Evolutionary conservation across 2,329 filamentous ascomycete species (phyloP), one percentile per base, ranked within the genome.

Genomic region (Helminthosporium solani): DNA sequence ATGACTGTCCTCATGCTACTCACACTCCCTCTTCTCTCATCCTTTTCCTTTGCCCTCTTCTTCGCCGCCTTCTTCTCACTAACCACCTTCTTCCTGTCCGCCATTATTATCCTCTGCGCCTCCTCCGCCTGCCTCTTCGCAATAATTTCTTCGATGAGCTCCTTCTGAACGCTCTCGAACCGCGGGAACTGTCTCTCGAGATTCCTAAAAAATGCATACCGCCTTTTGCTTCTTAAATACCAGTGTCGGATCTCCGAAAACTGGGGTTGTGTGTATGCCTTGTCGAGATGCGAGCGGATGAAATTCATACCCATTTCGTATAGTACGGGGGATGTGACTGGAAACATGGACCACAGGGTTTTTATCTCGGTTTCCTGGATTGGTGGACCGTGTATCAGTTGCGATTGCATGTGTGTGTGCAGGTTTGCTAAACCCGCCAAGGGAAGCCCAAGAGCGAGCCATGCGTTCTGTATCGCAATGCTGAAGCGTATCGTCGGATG

Each of bases 391-490:
- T 49, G 11, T 42, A 56, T 52, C 2, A 65, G 52, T 2, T 21
- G 43, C 5, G 38, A 44, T 3, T 54, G 43, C 1, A 63, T 43
- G 28, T 62, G 56, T 9, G 39, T 46, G 20, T 50, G 38, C 4
- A 62, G 46, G 2, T 25, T 33, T 5, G 49, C 42, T 11, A 58
- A 37, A 6, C 61, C 63, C 5, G 40, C 42, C 1, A 31, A 1
- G 1, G 53, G 54, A 2, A 66, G 47, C 3, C 54, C 57, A 11
- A 66, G 47, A 5, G 50, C 46, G 1, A 42, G 19, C 63, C 58
- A 64, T 0, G 61, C 52, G 8, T 49, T 34, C n/a, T 56, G 47
- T 12, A 64, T 54, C 2, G 50, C 40, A 11, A 62, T 31, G 7
- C 49, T 50, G 12, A 50, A 8, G 31, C 20, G 15, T 14, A 56